Percentiles rank a stretch among this genome's conserved stretches.
Evolutionary conservation across 2,329 filamentous ascomycete species (phyloP).

Genomic region (Xylariaceae sp.): DNA sequence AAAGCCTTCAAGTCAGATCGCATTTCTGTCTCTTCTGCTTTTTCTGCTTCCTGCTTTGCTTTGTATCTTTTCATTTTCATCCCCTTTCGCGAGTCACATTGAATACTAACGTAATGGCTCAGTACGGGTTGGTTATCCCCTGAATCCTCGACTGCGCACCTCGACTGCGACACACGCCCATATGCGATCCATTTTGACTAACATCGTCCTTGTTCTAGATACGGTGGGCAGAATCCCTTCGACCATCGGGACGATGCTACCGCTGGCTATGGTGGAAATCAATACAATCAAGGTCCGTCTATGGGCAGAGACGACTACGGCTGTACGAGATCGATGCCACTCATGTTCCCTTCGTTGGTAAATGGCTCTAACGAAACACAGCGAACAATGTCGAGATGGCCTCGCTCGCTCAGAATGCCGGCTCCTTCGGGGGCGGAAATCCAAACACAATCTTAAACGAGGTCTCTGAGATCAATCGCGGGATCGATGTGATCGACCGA

Average conservation of each 20-base stretch:
- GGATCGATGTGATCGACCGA: slow-evolving; percentile 72
- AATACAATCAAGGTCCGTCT: slow-evolving; percentile 24
- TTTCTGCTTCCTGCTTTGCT: slow-evolving; percentile 8
- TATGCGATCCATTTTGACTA: slow-evolving; percentile 30
- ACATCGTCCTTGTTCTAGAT: slow-evolving; percentile 46
- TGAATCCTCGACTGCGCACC: slow-evolving; percentile 5
- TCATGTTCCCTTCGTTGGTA: background rate
- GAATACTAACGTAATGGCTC: slow-evolving; percentile 45
- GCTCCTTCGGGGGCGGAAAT: slow-evolving; percentile 54
- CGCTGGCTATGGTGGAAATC: slow-evolving; percentile 41
- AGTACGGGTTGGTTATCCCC: slow-evolving; percentile 58
- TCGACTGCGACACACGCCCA: slow-evolving; percentile 15
- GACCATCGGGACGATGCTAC: slow-evolving; percentile 55
- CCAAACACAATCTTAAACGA: slow-evolving; percentile 83
- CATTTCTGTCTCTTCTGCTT: too few relatives aligned
- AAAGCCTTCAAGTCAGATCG: background rate
- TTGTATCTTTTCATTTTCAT: slow-evolving; percentile 26
- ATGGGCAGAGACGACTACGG: slow-evolving; percentile 39
- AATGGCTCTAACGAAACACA: slow-evolving; percentile 28
- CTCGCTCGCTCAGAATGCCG: slow-evolving; percentile 58
- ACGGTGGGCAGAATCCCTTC: slow-evolving; percentile 61
- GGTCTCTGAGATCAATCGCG: slow-evolving; percentile 77
- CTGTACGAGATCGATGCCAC: slow-evolving; percentile 40
- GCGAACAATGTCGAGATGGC: slow-evolving; percentile 71
- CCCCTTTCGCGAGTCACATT: slow-evolving; percentile 16